These are phyloP conservation scores for Cutaneotrichosporon sp. DNA, from an alignment of 1,284 basidiomycete species.

Conservation along the genomic window DNA sequence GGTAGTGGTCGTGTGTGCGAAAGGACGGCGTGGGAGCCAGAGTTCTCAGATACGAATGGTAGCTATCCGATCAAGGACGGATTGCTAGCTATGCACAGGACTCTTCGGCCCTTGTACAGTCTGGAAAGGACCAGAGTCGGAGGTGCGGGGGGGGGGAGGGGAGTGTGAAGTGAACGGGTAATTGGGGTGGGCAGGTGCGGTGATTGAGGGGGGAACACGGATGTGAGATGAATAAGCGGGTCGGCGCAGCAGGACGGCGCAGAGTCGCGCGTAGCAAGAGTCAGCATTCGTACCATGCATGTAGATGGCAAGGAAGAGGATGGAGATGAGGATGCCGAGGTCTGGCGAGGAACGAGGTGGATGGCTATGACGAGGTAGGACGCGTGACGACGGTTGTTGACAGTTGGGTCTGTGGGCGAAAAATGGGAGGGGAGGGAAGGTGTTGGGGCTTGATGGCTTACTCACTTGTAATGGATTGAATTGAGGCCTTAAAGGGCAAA, in stretches of 20 bases:
- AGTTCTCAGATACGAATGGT: not conserved
- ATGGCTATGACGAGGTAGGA: slow-evolving; percentile 1
- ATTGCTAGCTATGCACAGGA: not conserved
- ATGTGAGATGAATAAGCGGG: slow-evolving; percentile 7
- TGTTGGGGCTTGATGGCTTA: not conserved
- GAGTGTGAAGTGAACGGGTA: not conserved
- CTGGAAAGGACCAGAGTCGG: not conserved
- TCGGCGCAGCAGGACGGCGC: not conserved
- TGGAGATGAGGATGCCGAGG: not conserved
- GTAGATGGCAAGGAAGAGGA: not conserved
- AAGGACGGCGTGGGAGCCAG: not conserved
- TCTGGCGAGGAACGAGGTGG: not conserved
- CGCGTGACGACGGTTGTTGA: not conserved
- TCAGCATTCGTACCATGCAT: not conserved
- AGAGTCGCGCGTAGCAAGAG: not conserved
- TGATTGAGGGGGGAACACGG: not conserved
- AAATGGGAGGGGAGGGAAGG: not conserved
- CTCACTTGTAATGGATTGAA: not conserved
- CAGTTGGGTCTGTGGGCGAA: not conserved
- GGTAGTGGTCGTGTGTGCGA: not conserved
- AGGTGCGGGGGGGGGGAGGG: not conserved
- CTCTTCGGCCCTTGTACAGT: not conserved
- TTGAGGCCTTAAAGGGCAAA: not conserved
- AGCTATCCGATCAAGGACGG: not conserved
- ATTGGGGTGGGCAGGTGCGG: slow-evolving; percentile 1